phyloP scores from a whole-genome alignment of 2,329 filamentous ascomycete species.

The Coniochaeta sp. region DNA sequence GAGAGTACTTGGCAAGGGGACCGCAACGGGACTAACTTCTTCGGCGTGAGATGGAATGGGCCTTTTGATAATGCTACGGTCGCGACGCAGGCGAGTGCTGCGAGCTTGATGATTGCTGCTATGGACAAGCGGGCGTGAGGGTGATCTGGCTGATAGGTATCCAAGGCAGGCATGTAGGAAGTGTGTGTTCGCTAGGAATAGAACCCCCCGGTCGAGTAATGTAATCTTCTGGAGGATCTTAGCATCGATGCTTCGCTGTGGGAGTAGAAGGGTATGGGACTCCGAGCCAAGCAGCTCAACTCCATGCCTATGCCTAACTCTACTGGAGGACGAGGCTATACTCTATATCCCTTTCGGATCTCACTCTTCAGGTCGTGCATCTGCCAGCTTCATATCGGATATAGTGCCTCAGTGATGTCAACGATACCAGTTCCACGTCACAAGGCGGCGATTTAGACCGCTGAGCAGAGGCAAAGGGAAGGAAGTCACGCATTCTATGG shows the following conservation, averaged over 20 bases:
- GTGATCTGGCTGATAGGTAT: not conserved
- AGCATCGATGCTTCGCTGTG: too few relatives aligned
- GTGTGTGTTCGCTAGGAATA: not conserved
- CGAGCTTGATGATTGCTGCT: constrained; percentile 11
- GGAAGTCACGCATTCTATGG: not conserved
- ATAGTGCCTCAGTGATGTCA: too few relatives aligned
- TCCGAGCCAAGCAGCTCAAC: too few relatives aligned
- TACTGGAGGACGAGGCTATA: too few relatives aligned
- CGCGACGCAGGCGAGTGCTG: constrained; percentile 13
- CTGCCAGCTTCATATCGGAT: too few relatives aligned
- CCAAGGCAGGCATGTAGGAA: not conserved
- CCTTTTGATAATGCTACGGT: constrained; percentile 10
- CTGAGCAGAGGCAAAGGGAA: not conserved
- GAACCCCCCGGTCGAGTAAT: not conserved
- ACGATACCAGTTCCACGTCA: not conserved
- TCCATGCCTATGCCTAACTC: too few relatives aligned
- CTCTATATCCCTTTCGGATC: too few relatives aligned
- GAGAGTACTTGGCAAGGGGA: constrained; percentile 9
- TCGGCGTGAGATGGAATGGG: constrained; percentile 16
- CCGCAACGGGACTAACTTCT: constrained; percentile 8
- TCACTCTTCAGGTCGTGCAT: too few relatives aligned
- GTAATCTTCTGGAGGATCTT: not conserved
- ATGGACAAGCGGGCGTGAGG: not conserved
- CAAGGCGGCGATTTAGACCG: not conserved
- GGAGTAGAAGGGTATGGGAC: too few relatives aligned